Evolutionary conservation across 257 asterid species (phyloP).

Genomic region (Oldenlandia corymbosa): DNA sequence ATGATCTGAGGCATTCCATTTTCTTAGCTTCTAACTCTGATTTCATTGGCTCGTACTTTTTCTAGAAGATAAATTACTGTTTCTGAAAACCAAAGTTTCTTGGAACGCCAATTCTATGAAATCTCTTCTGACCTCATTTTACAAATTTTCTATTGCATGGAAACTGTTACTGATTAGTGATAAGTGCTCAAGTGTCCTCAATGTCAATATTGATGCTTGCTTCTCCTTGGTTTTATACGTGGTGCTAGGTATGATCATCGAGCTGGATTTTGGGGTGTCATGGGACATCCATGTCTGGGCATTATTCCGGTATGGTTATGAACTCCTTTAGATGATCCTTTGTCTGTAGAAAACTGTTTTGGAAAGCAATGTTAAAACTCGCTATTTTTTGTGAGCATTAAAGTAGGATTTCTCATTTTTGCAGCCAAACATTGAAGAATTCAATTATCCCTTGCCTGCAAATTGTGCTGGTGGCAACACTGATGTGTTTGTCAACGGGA

Average conservation of each 20-base stretch:
- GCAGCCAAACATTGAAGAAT: conserved; percentile 94
- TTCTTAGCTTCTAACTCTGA: neutral
- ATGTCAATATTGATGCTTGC: neutral
- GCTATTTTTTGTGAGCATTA: neutral
- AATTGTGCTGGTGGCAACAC: conserved; percentile 86
- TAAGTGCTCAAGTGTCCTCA: neutral
- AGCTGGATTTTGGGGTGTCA: conserved; percentile 99
- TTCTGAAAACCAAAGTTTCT: no score
- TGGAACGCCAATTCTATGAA: neutral
- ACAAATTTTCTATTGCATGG: neutral
- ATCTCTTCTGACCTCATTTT: neutral
- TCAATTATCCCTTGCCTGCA: conserved; percentile 58
- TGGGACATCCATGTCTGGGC: conserved; percentile 89
- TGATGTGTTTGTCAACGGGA: conserved; percentile 69
- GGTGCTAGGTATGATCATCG: conserved; percentile 65
- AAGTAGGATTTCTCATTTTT: conserved; percentile 16
- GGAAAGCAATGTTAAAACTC: neutral
- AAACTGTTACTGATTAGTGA: neutral
- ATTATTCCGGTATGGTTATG: conserved; percentile 63
- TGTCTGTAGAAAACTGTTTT: neutral
- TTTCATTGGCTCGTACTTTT: neutral
- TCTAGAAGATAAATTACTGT: neutral
- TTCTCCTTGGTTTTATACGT: conserved; percentile 12
- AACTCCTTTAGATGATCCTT: conserved; percentile 5
- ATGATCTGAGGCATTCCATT: conserved; percentile 5